Percentiles rank a stretch among this genome's conserved stretches.
phyloP scores from a whole-genome alignment of 768 basidiomycete species.

The Candolleomyces eurysporus region DNA sequence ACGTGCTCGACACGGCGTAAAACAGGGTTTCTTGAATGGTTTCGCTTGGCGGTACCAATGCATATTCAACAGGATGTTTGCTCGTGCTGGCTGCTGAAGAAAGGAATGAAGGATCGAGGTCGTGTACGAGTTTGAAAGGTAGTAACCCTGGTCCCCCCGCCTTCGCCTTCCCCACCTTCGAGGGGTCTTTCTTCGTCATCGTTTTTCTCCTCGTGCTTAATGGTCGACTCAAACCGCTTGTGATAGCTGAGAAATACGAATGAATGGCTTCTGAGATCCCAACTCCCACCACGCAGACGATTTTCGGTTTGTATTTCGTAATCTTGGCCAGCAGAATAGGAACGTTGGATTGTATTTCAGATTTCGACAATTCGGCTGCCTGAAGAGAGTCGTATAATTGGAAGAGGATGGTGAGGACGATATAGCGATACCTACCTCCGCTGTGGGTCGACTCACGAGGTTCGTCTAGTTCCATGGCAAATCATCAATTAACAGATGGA shows the following conservation, averaged over 20 bases:
- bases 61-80: too few relatives aligned
- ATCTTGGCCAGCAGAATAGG: conserved; percentile 62
- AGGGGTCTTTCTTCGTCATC: too few relatives aligned
- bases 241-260: conserved; percentile 5
- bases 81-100: too few relatives aligned
- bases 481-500: not conserved
- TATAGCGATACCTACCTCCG: conserved; percentile 28
- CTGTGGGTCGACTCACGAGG: conserved; percentile 66
- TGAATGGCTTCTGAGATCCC: conserved; percentile 46
- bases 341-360: conserved; percentile 54
- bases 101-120: not conserved
- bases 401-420: too few relatives aligned
- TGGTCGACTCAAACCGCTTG: too few relatives aligned
- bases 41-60: too few relatives aligned
- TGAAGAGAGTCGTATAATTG: too few relatives aligned
- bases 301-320: conserved; percentile 48
- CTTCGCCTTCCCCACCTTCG: conserved; percentile 8
- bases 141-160: conserved; percentile 39
- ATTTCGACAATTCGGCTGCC: conserved; percentile 50
- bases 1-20: conserved; percentile 76
- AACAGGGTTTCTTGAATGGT: conserved; percentile 55
- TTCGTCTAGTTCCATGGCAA: conserved; percentile 55
- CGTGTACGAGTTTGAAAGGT: conserved; percentile 48
- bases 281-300: conserved; percentile 80
- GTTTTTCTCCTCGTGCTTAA: too few relatives aligned